Percentiles rank a stretch among this genome's conserved stretches.
These are phyloP conservation scores for Colletotrichum agaves DNA, from an alignment of 2,329 filamentous ascomycete species.

Conservation along the genomic window DNA sequence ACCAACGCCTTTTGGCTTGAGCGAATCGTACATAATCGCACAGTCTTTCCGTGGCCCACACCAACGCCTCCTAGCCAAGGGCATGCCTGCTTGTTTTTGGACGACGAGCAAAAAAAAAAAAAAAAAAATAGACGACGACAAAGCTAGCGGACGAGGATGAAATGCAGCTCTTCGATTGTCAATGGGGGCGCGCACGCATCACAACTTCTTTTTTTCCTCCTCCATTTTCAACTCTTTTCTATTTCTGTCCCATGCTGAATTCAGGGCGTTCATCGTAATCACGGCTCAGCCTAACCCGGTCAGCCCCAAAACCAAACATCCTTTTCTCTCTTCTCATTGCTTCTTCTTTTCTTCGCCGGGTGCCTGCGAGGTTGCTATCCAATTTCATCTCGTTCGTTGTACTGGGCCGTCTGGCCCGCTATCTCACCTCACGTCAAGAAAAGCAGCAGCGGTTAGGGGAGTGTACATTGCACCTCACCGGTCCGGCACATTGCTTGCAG, in stretches of 20 bases:
- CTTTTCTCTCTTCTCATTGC: background rate
- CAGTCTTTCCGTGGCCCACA: background rate
- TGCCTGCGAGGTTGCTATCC: slow-evolving; percentile 14
- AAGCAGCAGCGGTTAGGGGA: background rate
- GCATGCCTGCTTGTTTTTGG: background rate
- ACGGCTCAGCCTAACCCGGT: slow-evolving; percentile 19
- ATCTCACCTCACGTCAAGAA: slow-evolving; percentile 1
- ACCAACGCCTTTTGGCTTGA: slow-evolving; percentile 11
- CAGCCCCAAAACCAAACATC: slow-evolving; percentile 10
- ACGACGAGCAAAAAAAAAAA: background rate
- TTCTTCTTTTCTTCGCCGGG: slow-evolving; percentile 23
- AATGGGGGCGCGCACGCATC: slow-evolving; percentile 2
- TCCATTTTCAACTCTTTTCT: background rate
- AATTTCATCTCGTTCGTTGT: slow-evolving; percentile 20
- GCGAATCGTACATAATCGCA: background rate
- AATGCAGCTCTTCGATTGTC: background rate
- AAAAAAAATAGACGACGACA: background rate
- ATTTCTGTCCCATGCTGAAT: background rate
- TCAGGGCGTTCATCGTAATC: slow-evolving; percentile 23
- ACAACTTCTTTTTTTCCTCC: background rate
- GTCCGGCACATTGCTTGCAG: slow-evolving; percentile 6
- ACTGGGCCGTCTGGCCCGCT: background rate
- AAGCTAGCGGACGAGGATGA: background rate
- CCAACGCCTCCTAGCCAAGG: background rate
- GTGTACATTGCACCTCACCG: background rate